Percentiles rank a stretch among this genome's conserved stretches.
Conservation (phyloP, 73 alveolate genomes). For the Tetrahymena elliotti region DNA sequence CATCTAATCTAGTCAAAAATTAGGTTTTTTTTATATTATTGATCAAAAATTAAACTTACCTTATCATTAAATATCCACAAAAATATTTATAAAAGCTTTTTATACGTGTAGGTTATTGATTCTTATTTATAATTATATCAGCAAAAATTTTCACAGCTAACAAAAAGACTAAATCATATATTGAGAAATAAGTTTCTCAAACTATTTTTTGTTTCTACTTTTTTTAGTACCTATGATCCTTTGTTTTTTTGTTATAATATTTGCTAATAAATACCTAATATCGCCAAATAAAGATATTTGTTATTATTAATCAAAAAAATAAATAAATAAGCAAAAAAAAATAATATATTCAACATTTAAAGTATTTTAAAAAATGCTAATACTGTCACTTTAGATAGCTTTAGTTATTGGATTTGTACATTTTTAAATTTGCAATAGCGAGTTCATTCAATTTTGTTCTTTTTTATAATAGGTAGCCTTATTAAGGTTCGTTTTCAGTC, state of each 20-base stretch:
- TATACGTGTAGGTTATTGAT: neutral
- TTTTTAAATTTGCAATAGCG: neutral
- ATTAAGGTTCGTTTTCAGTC: constrained; percentile 16
- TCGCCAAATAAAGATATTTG: neutral
- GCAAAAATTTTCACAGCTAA: neutral
- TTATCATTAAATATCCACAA: neutral
- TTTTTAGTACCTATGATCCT: neutral
- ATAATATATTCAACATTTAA: neutral
- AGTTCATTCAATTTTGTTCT: neutral
- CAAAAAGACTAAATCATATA: neutral
- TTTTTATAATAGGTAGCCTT: neutral
- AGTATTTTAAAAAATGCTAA: neutral
- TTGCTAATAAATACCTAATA: neutral
- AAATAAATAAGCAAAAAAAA: neutral
- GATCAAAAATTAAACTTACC: neutral
- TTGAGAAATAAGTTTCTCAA: neutral
- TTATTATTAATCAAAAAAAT: neutral
- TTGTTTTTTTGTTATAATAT: neutral
- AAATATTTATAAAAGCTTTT: neutral
- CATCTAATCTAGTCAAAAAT: neutral
- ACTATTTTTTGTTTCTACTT: neutral
- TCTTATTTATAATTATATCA: no score
- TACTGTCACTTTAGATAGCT: neutral
- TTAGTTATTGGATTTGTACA: neutral
- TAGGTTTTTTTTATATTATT: neutral